phyloP scores from a whole-genome alignment of 768 basidiomycete genomes.

The Kwoniella newhampshirensis region DNA sequence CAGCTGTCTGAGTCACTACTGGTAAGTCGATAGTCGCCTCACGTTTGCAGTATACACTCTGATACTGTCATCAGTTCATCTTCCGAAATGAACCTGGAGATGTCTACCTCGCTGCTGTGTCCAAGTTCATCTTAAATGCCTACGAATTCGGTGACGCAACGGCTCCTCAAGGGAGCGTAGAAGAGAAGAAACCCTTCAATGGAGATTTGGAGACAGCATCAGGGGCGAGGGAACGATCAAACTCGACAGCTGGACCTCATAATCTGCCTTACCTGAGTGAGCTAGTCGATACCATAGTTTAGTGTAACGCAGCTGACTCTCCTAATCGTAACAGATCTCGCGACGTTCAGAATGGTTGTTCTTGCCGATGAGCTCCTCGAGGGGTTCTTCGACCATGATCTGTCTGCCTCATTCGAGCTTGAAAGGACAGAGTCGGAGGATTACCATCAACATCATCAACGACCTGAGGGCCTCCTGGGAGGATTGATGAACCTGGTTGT shows the following conservation, averaged over 20 bases:
- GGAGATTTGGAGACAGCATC: conserved; percentile 47
- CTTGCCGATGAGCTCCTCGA: conserved; percentile 94
- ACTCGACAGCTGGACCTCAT: conserved; percentile 55
- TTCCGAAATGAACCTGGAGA: conserved; percentile 97
- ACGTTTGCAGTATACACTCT: background rate
- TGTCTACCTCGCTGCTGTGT: conserved; percentile 92
- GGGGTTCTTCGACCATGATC: conserved; percentile 91
- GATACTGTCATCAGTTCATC: conserved; percentile 69
- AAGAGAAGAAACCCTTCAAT: conserved; percentile 31
- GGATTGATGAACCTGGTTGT: conserved; percentile 88
- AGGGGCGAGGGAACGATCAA: conserved; percentile 56
- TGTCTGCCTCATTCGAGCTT: conserved; percentile 82
- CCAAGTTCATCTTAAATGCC: conserved; percentile 95
- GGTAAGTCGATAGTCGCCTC: conserved; percentile 57
- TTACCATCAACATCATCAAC: conserved; percentile 51
- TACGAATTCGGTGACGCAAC: conserved; percentile 93
- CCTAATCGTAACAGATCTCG: conserved; percentile 61
- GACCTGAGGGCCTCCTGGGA: conserved; percentile 59
- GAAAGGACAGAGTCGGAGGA: conserved; percentile 61
- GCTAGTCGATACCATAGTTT: conserved; percentile 50
- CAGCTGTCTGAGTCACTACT: conserved; percentile 91
- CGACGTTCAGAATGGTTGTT: conserved; percentile 92
- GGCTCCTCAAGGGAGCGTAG: conserved; percentile 43
- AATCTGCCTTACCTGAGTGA: conserved; percentile 92
- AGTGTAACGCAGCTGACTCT: background rate